Base-by-base conservation (phyloP, 345 rosid species). In the Lagerstroemia speciosa region DNA sequence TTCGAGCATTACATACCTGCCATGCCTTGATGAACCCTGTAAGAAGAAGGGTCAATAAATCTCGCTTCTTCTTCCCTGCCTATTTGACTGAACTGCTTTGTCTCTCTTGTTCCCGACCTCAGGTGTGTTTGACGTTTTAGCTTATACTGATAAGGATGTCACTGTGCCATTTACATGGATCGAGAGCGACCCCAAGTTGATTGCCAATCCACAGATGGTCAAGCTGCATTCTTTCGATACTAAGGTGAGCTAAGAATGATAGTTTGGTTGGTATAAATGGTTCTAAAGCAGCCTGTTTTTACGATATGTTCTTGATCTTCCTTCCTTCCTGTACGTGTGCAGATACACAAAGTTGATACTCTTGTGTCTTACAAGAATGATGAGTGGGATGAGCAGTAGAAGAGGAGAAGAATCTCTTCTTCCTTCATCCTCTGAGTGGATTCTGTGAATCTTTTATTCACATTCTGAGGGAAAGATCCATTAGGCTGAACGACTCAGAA, bases 131-230 rank as follows among this genome's bases (percentile, higher is more conserved):
- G 97, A 91, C 81, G 99, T 94, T 65, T 80, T 94, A 67, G 97
- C 97, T 5, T 94, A 94, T 75, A 84, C 99, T 0, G 96, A 94
- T 66, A 83, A 81, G 22, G 99, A 94, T 67, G 89, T 88, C 34
- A 95, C 93, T 31, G 97, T 88, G 32, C 97, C 99, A 8, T 94
- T 94, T 74, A 88, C 97, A 8, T 94, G 99, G 97, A 73, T 89
- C 6, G 99, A 94, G 73, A 94, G 99, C 43, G 97, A 94, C 66
- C 96, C 97, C 0, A 89, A 94, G 77, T 71, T 94, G 83, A 94
- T 94, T 74, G 93, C 88, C 12, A 94, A 94, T 80, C 99, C 99
- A 43, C 98, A 94, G 72, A 94, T 91, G 98, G 99, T 94, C 74
- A 94, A 94, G 82, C 74, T 94, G 81, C 99, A 94, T 74, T 88